Base-by-base conservation (phyloP, 1,139 yeast species). In the Taphrina flavorubra region DNA sequence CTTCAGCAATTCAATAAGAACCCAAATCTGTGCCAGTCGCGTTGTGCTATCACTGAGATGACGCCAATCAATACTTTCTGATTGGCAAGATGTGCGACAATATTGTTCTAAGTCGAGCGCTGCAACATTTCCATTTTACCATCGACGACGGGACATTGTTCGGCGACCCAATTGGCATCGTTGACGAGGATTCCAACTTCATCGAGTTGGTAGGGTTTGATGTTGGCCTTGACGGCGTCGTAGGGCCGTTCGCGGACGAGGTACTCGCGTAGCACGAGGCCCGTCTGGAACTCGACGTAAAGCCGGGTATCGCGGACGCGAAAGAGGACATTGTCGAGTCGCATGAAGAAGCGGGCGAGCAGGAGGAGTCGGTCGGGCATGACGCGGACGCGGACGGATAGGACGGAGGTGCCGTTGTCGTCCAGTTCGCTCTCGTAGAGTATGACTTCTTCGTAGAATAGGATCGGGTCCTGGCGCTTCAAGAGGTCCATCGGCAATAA, bases 401-500 rank as follows among this genome's bases (percentile, higher is more conserved):
- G 79, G 69, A 90, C 84, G 0, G 95, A 86, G 36, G 91, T 89
- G 3, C 99, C 99, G 77, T 94, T 94, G 77, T 94, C 99, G 2
- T 97, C 99, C 69, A 94, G 81, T 77, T 94, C 99, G 76, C 94
- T 99, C 76, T 94, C 99, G 76, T 85, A 95, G 44, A 95, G 80
- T 7, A 90, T 86, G 79, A 91, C 86, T 74, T 92, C 97, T 76
- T 92, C 98, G 76, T 86, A 94, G 76, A 90, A 91, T 65, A 91
- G 77, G 59, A 94, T 94, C 1, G 97, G 97, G 74, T 92, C 97
- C 6, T 89, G 92, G 69, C 83, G 82, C 62, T 86, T 81, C 63
- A 94, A 81, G 76, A 87, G 85, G 25, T 86, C 86, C 31, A 90
- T 75, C 0, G 99, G 99, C 14, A 94, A 84, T 55, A 76, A 75